phyloP scores from a whole-genome alignment of 345 rosid genomes.

The Boechera retrofracta region DNA sequence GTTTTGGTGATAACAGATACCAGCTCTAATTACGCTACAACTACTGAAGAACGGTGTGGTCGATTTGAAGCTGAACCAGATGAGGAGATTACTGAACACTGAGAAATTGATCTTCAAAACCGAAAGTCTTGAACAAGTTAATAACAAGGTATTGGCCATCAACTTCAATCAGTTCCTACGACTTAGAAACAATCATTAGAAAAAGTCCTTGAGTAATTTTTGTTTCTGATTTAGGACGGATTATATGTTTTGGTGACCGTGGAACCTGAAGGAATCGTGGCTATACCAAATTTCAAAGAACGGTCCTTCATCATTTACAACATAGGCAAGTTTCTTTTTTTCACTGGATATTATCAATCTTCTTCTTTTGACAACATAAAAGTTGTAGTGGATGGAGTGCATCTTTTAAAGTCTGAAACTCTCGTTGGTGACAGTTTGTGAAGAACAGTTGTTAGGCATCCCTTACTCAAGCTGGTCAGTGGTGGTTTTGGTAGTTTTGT shows the following conservation, averaged over 20 bases:
- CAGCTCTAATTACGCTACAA: too few relatives aligned
- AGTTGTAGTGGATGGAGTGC: neutral
- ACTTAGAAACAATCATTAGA: neutral
- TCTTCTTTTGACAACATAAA: neutral
- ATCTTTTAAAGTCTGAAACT: slow-evolving; percentile 8
- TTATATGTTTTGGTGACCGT: slow-evolving; percentile 64
- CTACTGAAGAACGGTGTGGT: too few relatives aligned
- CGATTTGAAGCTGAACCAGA: too few relatives aligned
- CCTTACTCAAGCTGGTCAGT: slow-evolving; percentile 77
- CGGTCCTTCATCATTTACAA: slow-evolving; percentile 66
- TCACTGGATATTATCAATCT: neutral
- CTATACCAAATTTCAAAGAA: slow-evolving; percentile 61
- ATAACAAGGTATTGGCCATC: slow-evolving; percentile 51
- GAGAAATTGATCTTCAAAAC: too few relatives aligned
- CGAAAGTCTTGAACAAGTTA: slow-evolving; percentile 30
- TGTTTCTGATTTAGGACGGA: slow-evolving; percentile 53
- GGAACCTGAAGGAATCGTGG: slow-evolving; percentile 87
- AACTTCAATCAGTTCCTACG: neutral
- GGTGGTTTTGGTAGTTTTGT: slow-evolving; percentile 58
- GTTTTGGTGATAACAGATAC: too few relatives aligned
- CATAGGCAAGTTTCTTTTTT: slow-evolving; percentile 56
- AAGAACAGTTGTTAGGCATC: slow-evolving; percentile 74
- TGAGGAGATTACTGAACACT: too few relatives aligned
- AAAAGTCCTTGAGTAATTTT: neutral
- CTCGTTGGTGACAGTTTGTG: slow-evolving; percentile 63